These are phyloP conservation scores for Rugonectria rugulosa DNA, from an alignment of 2,329 filamentous ascomycete species.

Conservation along the genomic window DNA sequence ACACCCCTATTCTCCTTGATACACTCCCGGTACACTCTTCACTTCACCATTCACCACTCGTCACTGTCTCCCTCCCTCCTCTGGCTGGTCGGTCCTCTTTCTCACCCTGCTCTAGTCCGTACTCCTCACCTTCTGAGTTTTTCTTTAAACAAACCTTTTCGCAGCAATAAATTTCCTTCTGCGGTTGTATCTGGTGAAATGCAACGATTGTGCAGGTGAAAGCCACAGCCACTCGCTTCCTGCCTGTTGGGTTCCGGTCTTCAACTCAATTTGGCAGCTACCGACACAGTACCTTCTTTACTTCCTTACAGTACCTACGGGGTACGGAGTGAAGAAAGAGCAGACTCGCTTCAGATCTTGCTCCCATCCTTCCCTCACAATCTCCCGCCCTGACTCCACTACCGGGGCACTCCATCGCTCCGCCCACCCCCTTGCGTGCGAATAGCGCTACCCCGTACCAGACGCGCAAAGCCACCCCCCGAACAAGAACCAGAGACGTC, in stretches of 20 bases:
- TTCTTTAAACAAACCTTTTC: no score
- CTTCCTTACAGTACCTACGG: not conserved
- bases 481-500: constrained; percentile 36
- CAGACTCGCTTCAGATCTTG: constrained; percentile 17
- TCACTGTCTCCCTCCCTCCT: constrained; percentile 14
- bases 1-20: not conserved
- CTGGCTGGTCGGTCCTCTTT: not conserved
- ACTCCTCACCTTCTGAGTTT: constrained; percentile 10
- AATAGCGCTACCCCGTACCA: not conserved
- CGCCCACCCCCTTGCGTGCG: constrained; percentile 27
- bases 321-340: no score
- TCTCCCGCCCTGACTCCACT: constrained; percentile 19
- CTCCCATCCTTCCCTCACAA: constrained; percentile 27
- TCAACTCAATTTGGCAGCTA: no score
- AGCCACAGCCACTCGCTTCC: constrained; percentile 21
- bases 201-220: constrained; percentile 11
- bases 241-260: constrained; percentile 3
- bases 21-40: constrained; percentile 5
- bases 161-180: no score
- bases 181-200: not conserved
- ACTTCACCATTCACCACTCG: constrained; percentile 16
- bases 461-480: constrained; percentile 20
- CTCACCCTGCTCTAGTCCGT: constrained; percentile 19
- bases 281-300: no score
- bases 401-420: not conserved